Conservation (phyloP, 768 basidiomycete species). For the Suillus discolor region DNA sequence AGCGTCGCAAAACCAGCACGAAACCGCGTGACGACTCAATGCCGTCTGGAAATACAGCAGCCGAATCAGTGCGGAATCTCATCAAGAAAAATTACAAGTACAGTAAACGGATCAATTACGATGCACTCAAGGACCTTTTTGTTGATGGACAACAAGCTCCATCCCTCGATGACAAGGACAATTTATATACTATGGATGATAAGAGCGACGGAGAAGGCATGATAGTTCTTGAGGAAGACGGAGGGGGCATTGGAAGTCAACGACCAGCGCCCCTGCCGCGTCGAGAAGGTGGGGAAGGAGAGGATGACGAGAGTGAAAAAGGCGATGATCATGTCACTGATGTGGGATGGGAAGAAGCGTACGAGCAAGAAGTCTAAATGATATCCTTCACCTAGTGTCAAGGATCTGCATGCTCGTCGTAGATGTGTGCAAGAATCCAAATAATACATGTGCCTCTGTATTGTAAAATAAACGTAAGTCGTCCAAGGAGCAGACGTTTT, state of each 20-base stretch:
- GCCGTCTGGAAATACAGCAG: slow-evolving; percentile 39
- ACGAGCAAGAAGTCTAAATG: slow-evolving; percentile 68
- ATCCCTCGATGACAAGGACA: slow-evolving; percentile 44
- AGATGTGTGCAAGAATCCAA: slow-evolving; percentile 6
- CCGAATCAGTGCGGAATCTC: slow-evolving; percentile 45
- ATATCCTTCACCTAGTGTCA: not conserved
- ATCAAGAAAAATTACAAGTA: slow-evolving; percentile 86
- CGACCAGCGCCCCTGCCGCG: slow-evolving; percentile 31
- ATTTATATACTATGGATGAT: slow-evolving; percentile 56
- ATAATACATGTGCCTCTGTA: slow-evolving; percentile 25
- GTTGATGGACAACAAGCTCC: slow-evolving; percentile 37
- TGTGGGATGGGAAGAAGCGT: slow-evolving; percentile 51
- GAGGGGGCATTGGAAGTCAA: slow-evolving; percentile 32
- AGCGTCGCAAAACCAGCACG: slow-evolving; percentile 70
- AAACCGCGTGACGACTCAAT: slow-evolving; percentile 77
- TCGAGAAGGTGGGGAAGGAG: slow-evolving; percentile 20
- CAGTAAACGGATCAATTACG: slow-evolving; percentile 93
- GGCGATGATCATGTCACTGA: slow-evolving; percentile 36
- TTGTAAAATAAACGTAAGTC: slow-evolving; percentile 30
- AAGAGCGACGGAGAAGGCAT: slow-evolving; percentile 43
- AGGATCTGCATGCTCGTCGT: slow-evolving; percentile 4
- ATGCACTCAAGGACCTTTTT: slow-evolving; percentile 82
- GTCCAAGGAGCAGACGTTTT: slow-evolving; percentile 25
- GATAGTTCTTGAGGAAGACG: slow-evolving; percentile 42
- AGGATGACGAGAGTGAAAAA: slow-evolving; percentile 41